These are phyloP conservation scores for Phlyctochytrium planicorne DNA, from an alignment of 192 early-diverging fungal species.

Conservation along the genomic window DNA sequence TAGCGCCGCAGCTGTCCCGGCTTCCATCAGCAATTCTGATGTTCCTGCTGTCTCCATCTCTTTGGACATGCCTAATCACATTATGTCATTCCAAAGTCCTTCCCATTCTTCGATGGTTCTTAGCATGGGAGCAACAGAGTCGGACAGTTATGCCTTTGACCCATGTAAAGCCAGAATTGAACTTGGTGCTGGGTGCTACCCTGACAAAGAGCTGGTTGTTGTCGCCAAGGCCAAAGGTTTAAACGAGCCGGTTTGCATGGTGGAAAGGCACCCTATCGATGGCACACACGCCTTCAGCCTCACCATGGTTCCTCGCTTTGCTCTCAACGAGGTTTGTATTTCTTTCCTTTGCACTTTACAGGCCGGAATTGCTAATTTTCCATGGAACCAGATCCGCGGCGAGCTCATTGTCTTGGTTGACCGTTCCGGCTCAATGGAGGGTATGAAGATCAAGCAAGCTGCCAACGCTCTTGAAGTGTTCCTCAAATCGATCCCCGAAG, in stretches of 20 bases:
- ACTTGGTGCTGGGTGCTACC: background rate
- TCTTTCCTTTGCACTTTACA: background rate
- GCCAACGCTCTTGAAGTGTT: conserved; percentile 43
- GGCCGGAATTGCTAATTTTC: background rate
- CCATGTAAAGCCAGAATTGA: conserved; percentile 8
- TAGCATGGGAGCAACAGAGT: conserved; percentile 19
- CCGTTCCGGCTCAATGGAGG: conserved; percentile 55
- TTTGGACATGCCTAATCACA: conserved; percentile 23
- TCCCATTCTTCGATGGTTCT: conserved; percentile 34
- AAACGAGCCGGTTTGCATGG: conserved; percentile 33
- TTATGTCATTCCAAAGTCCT: conserved; percentile 42
- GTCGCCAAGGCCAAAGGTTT: conserved; percentile 33
- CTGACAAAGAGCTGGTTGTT: conserved; percentile 45
- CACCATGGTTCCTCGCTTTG: conserved; percentile 46
- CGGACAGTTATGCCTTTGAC: conserved; percentile 16
- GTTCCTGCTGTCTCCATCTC: conserved; percentile 18
- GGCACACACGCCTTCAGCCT: conserved; percentile 31
- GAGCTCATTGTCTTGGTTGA: conserved; percentile 47
- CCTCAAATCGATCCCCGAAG: conserved; percentile 48
- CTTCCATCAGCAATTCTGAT: background rate
- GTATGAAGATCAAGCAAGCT: conserved; percentile 36
- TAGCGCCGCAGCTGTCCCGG: background rate
- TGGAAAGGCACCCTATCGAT: conserved; percentile 35
- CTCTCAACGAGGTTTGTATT: background rate
- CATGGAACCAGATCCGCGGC: background rate